Base-by-base conservation (phyloP, 306 rosid species). In the Acacia confusa region DNA sequence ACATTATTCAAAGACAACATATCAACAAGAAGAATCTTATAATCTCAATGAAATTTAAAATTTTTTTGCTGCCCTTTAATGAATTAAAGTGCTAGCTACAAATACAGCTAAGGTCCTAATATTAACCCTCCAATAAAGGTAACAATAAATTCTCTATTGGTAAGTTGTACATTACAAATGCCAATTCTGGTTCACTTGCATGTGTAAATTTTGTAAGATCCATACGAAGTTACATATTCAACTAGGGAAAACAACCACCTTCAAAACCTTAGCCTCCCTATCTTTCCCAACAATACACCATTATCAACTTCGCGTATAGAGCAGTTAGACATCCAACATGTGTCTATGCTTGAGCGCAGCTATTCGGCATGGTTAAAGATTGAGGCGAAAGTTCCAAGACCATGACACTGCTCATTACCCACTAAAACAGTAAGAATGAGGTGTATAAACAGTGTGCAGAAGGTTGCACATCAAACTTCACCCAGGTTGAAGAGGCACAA, bases 241-340 rank as follows among this genome's bases (percentile, higher is more conserved):
- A 60, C 15, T 13, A 11, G 55, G 22, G 74, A 47, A 79, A 36
- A 64, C 48, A 25, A 36, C 45, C 69, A 66, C 74, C 45, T 17
- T 20, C 67, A 76, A 57, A 22, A 71, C 64, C 79, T 76, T 70
- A 58, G 69, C 81, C 20, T 78, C 58, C 76, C 25, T 16, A 81
- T 60, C 78, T 66, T 38, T 52, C 67, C 78, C 47, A 66, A 75
- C 73, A 83, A 57, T 22, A 82, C 58, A 69, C 30, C 66, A n/a
- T 47, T 36, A 12, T 63, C 81, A 79, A 64, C 17, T 84, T 30
- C 74, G 22, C 11, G 60, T 47, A 28, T 27, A 81, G 53, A 47
- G 88, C 53, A 34, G 34, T 24, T n/a, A 57, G 65, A 65, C 27
- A 38, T 19, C 58, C 77, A 57, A 70, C 74, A 28, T 25, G 58